A percentile compares a stretch with the other conserved stretches of the same genome.
Evolutionary conservation across 1,284 basidiomycete species (phyloP).

Genomic region (Melampsora larici-populina): DNA sequence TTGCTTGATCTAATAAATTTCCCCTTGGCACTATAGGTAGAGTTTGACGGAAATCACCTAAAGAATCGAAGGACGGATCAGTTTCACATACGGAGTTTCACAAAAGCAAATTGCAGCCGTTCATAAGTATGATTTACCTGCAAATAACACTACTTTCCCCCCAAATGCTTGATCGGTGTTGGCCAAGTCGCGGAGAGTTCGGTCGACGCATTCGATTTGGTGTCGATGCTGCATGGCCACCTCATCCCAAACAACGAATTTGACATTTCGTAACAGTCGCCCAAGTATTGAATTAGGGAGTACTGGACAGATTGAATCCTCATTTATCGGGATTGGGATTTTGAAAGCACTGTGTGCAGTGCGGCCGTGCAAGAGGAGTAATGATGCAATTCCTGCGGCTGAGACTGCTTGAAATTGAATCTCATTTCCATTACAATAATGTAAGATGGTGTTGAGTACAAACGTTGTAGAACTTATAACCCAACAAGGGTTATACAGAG

Average conservation of each 20-base stretch:
- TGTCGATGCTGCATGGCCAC: not conserved
- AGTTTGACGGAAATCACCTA: too few species aligned
- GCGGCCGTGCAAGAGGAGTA: not conserved
- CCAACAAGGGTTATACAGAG: too few species aligned
- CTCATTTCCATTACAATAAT: not conserved
- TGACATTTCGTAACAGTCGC: not conserved
- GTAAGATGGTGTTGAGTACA: too few species aligned
- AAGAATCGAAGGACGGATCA: too few species aligned
- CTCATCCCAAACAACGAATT: conserved; percentile 37
- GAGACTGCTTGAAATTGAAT: not conserved
- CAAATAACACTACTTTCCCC: too few species aligned
- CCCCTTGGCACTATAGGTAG: conserved; percentile 1
- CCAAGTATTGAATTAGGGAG: not conserved
- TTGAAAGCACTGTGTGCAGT: conserved; percentile 6
- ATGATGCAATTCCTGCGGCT: conserved; percentile 3
- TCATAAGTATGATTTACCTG: not conserved
- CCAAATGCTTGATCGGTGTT: not conserved
- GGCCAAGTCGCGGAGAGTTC: not conserved
- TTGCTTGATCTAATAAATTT: not conserved
- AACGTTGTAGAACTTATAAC: too few species aligned
- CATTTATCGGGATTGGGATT: not conserved
- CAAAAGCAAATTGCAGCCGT: too few species aligned
- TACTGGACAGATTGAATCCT: not conserved
- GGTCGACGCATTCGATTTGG: not conserved
- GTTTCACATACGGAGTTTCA: too few species aligned